Evolutionary conservation across 2,329 filamentous ascomycete species (phyloP), one percentile per base, ranked within the genome.

Genomic region (Hypomyces perniciosus): DNA sequence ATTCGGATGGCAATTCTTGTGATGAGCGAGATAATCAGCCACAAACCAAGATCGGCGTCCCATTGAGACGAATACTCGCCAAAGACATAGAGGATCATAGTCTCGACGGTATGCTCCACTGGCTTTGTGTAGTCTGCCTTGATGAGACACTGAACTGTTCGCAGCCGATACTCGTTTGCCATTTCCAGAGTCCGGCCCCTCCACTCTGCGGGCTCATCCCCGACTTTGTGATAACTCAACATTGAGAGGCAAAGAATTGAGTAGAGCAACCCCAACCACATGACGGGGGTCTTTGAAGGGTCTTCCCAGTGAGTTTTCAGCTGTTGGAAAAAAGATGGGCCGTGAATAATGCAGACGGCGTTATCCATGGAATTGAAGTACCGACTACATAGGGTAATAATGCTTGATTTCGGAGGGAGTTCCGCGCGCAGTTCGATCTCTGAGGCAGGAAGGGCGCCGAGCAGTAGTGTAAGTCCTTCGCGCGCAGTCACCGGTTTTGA

Each of bases 351-450:
- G 63, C 82, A 84, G 65, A 84, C 81, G n/a, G 80, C 77, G 37
- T 80, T 81, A 56, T 85, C 82, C 69, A 83, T 78, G 0, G 87
- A 92, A 65, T 92, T 92, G 74, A 97, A 96, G 65, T 95, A 99
- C 54, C 92, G 83, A 55, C 85, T 85, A 54, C 96, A 86, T 13
- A 97, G 76, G 27, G 89, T 84, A 61, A 96, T 83, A n/a, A 93
- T 86, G 27, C 84, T 86, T 35, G 87, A 83, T 63, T 90, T 92
- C 0, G 85, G 77, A 2, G 93, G 93, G 39, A 97, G 78, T 45
- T 86, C 83, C 29, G 85, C 80, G 55, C 95, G 80, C 8, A 97
- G 76, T 62, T 97, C 92, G 13, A 79, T 72, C 60, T 88, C 86
- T 38, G 84, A 84, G 9, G 85, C 84, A 8, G 84, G 79, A 44